Base-by-base conservation (phyloP, 2,329 filamentous ascomycete species). In the Microdochium nivale region DNA sequence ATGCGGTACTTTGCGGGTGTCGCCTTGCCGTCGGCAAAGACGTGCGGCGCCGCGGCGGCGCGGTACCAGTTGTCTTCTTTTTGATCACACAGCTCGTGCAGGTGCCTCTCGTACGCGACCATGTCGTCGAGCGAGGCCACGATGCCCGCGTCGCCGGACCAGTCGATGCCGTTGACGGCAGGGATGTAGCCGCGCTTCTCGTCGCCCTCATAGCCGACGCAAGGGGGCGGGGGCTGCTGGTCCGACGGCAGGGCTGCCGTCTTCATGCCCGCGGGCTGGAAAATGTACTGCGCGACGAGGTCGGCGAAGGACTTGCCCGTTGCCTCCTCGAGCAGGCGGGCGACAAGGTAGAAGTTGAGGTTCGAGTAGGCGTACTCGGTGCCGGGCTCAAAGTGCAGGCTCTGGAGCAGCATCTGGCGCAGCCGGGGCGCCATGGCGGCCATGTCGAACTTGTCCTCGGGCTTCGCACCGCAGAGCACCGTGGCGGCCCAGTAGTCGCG, bases 401-500 rank as follows among this genome's bases (percentile, higher is more conserved):
- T 65, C 49, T 56, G 62, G 7, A 65, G 62, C 48, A 61, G 60
- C 60, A 60, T 65, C 51, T 56, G 61, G 19, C 40, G 40, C 40
- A 44, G 40, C 21, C 40, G 16, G 16, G 52, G 61, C 13, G 52
- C 57, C 48, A 68, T 60, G 16, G 62, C 53, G 11, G 53, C 58
- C 16, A 74, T 56, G n/a, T 65, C 65, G 53, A 73, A 75, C 16
- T 58, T 57, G 16, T 61, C 65, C 9, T 73, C 70, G 1, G 70
- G 69, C 40, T 60, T 60, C 5, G 69, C 65, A 8, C 72, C 72
- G 68, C 68, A 72, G 8, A 74, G 65, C 10, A 67, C 64, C 3
- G 68, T 70, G 56, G 71, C 60, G 2, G 69, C 70, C 71, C 71
- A 74, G 54, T 74, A 74, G 56, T 74, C 71, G 4, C 71, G 68